Conservation (phyloP, 257 asterid genomes). For the Plectranthus barbatus region DNA sequence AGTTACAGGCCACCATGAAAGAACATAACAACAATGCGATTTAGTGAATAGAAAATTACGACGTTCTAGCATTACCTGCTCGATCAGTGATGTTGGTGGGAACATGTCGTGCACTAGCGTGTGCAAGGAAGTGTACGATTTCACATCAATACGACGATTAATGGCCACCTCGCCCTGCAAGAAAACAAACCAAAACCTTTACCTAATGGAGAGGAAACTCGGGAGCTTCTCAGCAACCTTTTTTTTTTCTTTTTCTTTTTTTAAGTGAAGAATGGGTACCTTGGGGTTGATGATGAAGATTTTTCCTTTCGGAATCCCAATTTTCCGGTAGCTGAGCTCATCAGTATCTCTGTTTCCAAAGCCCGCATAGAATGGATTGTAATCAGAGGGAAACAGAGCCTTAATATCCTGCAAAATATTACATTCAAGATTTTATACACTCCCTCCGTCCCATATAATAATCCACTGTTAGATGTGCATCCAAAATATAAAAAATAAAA, state of each 20-base stretch:
- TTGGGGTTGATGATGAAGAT: slow-evolving; percentile 95
- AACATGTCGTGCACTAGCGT: slow-evolving; percentile 94
- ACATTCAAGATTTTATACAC: neutral
- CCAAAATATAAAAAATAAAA: too few species aligned
- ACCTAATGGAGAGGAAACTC: neutral
- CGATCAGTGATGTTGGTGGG: slow-evolving; percentile 88
- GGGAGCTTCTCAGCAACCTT: neutral
- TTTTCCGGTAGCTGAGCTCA: slow-evolving; percentile 95
- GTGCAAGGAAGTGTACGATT: slow-evolving; percentile 91
- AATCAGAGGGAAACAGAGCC: slow-evolving; percentile 92
- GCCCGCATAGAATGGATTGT: slow-evolving; percentile 96
- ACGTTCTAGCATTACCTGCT: slow-evolving; percentile 72
- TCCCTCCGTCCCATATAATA: too few species aligned
- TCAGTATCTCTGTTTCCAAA: slow-evolving; percentile 98
- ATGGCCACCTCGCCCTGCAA: slow-evolving; percentile 98
- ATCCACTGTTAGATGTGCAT: neutral
- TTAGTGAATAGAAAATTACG: too few species aligned
- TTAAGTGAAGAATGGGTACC: slow-evolving; percentile 35
- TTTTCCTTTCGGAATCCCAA: slow-evolving; percentile 97
- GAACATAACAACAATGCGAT: neutral
- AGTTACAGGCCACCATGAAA: neutral
- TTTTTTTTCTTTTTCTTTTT: too few species aligned
- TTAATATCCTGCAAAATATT: slow-evolving; percentile 70
- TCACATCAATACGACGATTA: slow-evolving; percentile 76
- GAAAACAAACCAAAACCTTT: neutral